Conservation (phyloP, 768 basidiomycete genomes). For the Ramaria rubella region DNA sequence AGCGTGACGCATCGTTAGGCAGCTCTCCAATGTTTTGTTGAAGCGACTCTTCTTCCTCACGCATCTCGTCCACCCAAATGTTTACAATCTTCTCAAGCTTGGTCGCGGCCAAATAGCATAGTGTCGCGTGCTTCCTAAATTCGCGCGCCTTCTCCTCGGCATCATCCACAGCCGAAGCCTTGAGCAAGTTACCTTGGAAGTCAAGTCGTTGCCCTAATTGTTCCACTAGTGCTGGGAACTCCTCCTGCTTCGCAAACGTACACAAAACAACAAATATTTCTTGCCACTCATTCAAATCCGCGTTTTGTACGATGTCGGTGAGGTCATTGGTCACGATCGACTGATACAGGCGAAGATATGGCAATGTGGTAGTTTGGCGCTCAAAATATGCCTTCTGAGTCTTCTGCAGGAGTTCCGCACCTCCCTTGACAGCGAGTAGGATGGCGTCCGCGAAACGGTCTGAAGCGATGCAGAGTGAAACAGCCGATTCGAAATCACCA, state of each 20-base stretch:
- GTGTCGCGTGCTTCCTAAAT: conserved; percentile 79
- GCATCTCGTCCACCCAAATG: conserved; percentile 89
- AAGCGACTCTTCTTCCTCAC: conserved; percentile 69
- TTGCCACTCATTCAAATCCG: conserved; percentile 89
- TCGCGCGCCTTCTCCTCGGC: conserved; percentile 37
- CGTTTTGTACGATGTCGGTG: conserved; percentile 91
- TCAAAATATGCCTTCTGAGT: conserved; percentile 95
- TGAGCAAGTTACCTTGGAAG: conserved; percentile 63
- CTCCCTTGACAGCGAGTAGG: conserved; percentile 86
- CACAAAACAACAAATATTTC: conserved; percentile 96
- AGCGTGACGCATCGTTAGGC: conserved; percentile 41
- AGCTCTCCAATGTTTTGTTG: conserved; percentile 32
- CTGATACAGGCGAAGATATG: conserved; percentile 92
- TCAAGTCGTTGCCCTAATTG: conserved; percentile 89
- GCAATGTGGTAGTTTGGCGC: conserved; percentile 61
- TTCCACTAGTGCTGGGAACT: conserved; percentile 83
- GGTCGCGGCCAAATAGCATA: conserved; percentile 90
- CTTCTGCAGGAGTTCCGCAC: conserved; percentile 74
- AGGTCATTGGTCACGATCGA: conserved; percentile 90
- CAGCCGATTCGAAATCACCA: conserved; percentile 92
- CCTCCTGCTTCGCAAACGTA: conserved; percentile 81
- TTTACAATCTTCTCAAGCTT: conserved; percentile 79
- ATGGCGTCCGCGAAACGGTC: conserved; percentile 94
- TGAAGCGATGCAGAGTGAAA: conserved; percentile 81
- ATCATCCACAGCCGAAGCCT: conserved; percentile 40